Conservation (phyloP, 2,329 filamentous ascomycete genomes). For the Stemphylium lycopersici region DNA sequence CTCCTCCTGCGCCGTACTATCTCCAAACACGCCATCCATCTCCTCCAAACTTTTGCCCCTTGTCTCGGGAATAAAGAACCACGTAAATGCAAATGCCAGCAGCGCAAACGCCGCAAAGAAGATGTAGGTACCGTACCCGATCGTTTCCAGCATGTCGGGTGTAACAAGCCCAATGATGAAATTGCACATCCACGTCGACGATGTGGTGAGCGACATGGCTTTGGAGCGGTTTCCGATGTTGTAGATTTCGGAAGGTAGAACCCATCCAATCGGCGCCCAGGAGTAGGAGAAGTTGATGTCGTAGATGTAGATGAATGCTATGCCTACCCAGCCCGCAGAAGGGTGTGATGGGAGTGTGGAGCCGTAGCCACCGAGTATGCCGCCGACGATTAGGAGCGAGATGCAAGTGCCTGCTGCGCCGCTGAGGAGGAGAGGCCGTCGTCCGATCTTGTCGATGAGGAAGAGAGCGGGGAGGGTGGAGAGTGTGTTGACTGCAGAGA, state of each 20-base stretch:
- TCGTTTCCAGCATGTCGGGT: slow-evolving; percentile 75
- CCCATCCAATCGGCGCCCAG: slow-evolving; percentile 77
- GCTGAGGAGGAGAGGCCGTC: slow-evolving; percentile 65
- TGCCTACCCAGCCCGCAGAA: slow-evolving; percentile 72
- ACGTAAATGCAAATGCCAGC: slow-evolving; percentile 53
- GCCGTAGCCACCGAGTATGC: slow-evolving; percentile 69
- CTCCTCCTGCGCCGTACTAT: slow-evolving; percentile 68
- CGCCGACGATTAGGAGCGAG: slow-evolving; percentile 73
- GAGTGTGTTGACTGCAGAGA: slow-evolving; percentile 54
- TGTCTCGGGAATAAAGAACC: slow-evolving; percentile 70
- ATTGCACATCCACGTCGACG: slow-evolving; percentile 88
- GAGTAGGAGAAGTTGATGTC: slow-evolving; percentile 63
- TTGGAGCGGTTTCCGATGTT: slow-evolving; percentile 71
- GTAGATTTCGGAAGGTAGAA: slow-evolving; percentile 75
- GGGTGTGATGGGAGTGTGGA: slow-evolving; percentile 62
- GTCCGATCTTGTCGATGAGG: slow-evolving; percentile 68
- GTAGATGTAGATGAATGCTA: slow-evolving; percentile 66
- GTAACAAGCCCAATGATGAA: slow-evolving; percentile 65
- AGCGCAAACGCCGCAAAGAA: slow-evolving; percentile 59
- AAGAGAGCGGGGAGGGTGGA: slow-evolving; percentile 69
- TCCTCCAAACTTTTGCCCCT: slow-evolving; percentile 81
- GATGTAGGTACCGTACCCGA: slow-evolving; percentile 54
- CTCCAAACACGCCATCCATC: slow-evolving; percentile 84
- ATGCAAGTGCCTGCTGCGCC: slow-evolving; percentile 73
- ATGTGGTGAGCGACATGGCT: slow-evolving; percentile 70